These are phyloP conservation scores for Podospora sp. DNA, from an alignment of 495 filamentous ascomycete genomes.

Conservation along the genomic window DNA sequence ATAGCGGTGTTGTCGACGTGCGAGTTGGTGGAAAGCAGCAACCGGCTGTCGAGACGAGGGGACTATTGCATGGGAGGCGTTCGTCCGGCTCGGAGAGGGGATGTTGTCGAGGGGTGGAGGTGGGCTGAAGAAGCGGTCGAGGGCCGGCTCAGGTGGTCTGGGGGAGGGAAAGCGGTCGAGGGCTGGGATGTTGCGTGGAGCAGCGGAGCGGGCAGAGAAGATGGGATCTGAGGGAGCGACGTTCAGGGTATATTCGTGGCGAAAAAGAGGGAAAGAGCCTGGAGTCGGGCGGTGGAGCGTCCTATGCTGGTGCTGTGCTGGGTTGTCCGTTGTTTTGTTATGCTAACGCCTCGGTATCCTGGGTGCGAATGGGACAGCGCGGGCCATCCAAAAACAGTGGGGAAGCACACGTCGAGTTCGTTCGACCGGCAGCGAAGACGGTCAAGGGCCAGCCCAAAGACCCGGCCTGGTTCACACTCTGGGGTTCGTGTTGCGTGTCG, in stretches of 20 bases:
- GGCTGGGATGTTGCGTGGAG: conserved; percentile 11
- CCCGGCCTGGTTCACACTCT: conserved; percentile 27
- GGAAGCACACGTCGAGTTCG: conserved; percentile 25
- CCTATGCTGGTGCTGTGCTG: conserved; percentile 2
- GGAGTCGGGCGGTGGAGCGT: conserved; percentile 15
- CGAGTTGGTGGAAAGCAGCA: conserved; percentile 30
- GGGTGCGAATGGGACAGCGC: conserved; percentile 19
- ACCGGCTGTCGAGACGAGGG: conserved; percentile 31
- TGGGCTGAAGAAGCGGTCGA: conserved; percentile 13
- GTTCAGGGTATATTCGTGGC: conserved; percentile 19
- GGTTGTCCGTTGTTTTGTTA: conserved; percentile 21
- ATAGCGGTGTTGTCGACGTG: conserved; percentile 14
- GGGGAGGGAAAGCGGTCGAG: neutral
- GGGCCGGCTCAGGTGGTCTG: conserved; percentile 10
- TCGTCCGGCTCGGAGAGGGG: conserved; percentile 18
- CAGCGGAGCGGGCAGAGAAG: conserved; percentile 3
- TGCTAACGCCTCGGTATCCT: conserved; percentile 19
- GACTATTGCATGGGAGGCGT: conserved; percentile 45
- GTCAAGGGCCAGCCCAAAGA: conserved; percentile 37
- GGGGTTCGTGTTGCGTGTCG: conserved; percentile 17
- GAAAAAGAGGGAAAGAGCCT: conserved; percentile 12
- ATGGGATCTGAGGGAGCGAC: conserved; percentile 1
- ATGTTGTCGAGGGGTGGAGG: conserved; percentile 31
- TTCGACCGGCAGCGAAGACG: conserved; percentile 26
- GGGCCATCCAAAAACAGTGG: conserved; percentile 9